Evolutionary conservation across 2,329 filamentous ascomycete species (phyloP).

Genomic region (Pseudofabraea citricarpa): DNA sequence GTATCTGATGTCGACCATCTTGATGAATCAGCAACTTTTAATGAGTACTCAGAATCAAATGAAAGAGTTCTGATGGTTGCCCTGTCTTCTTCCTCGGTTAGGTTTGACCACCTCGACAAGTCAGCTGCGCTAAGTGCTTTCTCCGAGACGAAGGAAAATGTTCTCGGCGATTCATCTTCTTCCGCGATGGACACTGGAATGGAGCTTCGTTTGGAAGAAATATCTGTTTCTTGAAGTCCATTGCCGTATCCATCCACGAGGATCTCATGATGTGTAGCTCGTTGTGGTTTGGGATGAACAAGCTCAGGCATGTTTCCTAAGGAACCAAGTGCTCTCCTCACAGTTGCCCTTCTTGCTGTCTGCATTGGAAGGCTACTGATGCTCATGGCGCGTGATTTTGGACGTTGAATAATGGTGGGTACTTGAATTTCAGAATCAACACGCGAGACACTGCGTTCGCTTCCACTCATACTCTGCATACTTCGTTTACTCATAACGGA

Average conservation of each 20-base stretch:
- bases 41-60: constrained; percentile 10
- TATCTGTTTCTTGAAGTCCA: constrained; percentile 39
- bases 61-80: constrained; percentile 8
- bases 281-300: constrained; percentile 17
- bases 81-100: not conserved
- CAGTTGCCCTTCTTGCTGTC: constrained; percentile 15
- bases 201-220: constrained; percentile 8
- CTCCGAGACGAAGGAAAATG: constrained; percentile 9
- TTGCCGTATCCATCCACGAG: constrained; percentile 50
- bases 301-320: constrained; percentile 20
- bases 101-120: constrained; percentile 19
- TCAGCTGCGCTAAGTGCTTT: constrained; percentile 10
- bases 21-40: constrained; percentile 12
- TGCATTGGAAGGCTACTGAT: constrained; percentile 14
- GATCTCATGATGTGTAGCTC: constrained; percentile 42
- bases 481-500: not conserved
- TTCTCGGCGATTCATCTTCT: constrained; percentile 2
- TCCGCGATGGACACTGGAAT: constrained; percentile 2
- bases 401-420: too few species aligned
- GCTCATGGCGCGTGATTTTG: constrained; percentile 9
- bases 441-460: not conserved
- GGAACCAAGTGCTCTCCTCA: constrained; percentile 27
- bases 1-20: constrained; percentile 17
- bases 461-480: not conserved
- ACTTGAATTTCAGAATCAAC: not conserved